Evolutionary conservation across 768 basidiomycete species (phyloP), one percentile per base, ranked within the genome.

Genomic region (Cystofilobasidium bisporidii): DNA sequence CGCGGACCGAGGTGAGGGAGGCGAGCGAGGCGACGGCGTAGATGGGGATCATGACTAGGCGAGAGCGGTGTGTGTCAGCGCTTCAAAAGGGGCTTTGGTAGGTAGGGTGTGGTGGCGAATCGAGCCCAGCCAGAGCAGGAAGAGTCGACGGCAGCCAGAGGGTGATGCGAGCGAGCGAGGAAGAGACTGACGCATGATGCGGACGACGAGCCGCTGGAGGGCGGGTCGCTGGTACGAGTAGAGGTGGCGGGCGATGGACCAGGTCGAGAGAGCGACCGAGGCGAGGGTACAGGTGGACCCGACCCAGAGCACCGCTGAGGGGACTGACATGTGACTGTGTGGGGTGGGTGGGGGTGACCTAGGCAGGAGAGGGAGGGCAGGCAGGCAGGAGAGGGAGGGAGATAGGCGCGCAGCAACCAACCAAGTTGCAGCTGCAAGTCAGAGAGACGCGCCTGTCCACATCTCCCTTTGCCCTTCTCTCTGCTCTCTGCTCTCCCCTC

Each of bases 121-220:
- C n/a, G n/a, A n/a, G n/a, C n/a, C n/a, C n/a, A n/a, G n/a, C n/a
- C n/a, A n/a, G n/a, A n/a, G n/a, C n/a, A 24, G 24, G 24, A 56
- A 60, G 36, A 18, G 53, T 18, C 50, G 18, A 53, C 10, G 89
- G 89, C 63, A 48, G 78, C 92, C 97, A 97, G 72, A 97, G 70
- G 88, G 98, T 91, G 75, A 98, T 96, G 57, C 96, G 83, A 53
- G 96, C 82, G 59, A 94, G 92, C 83, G 89, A 88, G 71, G 32
- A 28, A 22, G 32, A 28, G 48, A 57, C 30, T 14, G 10, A 55
- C 28, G 18, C 26, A 56, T 55, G 48, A 41, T 38, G 33, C 38
- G n/a, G 22, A 64, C 24, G 33, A 68, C 61, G n/a, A 68, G 53
- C n/a, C 67, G 61, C 73, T 91, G 91, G 30, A 91, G 75, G 12